Percentiles rank a stretch among this genome's conserved stretches.
Evolutionary conservation across 192 early-diverging fungal genomes (phyloP).

Genomic region (Backusella sp.): DNA sequence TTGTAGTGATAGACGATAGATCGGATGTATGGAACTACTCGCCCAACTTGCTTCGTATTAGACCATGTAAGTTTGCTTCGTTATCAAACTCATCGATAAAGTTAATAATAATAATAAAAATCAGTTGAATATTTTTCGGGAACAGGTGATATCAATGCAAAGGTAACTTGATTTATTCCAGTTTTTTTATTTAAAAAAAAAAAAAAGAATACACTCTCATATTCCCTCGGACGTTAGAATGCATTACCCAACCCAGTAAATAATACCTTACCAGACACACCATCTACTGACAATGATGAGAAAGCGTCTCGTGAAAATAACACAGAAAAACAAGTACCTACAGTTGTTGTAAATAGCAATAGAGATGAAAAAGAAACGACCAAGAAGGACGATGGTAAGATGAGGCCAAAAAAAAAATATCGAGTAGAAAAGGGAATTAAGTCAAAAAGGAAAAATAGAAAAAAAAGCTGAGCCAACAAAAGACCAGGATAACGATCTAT

Average conservation of each 20-base stretch:
- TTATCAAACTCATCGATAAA: neutral
- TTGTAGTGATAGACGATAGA: slow-evolving; percentile 93
- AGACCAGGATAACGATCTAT: slow-evolving; percentile 62
- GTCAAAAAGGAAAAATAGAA: slow-evolving; percentile 9
- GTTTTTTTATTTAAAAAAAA: too few species aligned
- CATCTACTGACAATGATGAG: neutral
- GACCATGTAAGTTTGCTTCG: slow-evolving; percentile 67
- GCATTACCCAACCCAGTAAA: neutral
- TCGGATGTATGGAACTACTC: slow-evolving; percentile 94
- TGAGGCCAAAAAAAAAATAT: neutral
- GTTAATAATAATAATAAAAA: neutral
- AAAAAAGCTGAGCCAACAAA: slow-evolving; percentile 16
- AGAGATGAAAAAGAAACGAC: neutral
- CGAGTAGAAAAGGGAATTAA: neutral
- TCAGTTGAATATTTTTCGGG: slow-evolving; percentile 91
- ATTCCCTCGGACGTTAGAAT: neutral
- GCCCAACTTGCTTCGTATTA: slow-evolving; percentile 84
- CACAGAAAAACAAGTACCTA: neutral
- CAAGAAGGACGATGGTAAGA: neutral
- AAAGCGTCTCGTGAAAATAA: neutral
- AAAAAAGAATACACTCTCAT: too few species aligned
- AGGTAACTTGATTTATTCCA: neutral
- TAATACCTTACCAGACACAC: neutral
- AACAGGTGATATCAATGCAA: slow-evolving; percentile 92
- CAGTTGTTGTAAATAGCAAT: neutral